Evolutionary conservation across 495 filamentous ascomycete species (phyloP).

Genomic region (Hyaloscypha hepaticicola): DNA sequence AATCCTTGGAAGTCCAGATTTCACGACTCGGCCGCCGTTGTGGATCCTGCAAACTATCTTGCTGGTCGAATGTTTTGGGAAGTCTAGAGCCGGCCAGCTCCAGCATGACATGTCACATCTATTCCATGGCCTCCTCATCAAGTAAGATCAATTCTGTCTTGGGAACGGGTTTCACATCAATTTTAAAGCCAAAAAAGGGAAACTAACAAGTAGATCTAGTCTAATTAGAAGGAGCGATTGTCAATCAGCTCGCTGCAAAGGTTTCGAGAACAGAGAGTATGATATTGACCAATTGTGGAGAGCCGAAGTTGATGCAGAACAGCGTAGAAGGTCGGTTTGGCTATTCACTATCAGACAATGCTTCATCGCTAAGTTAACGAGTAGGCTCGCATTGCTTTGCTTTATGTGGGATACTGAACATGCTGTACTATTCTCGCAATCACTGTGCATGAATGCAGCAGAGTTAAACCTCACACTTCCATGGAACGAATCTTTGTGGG

Average conservation of each 20-base stretch:
- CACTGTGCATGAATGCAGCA: conserved; percentile 58
- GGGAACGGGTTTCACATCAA: not conserved
- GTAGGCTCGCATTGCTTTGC: conserved; percentile 49
- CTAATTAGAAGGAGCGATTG: conserved; percentile 55
- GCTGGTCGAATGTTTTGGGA: conserved; percentile 59
- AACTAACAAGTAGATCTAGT: conserved; percentile 9
- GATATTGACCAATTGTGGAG: conserved; percentile 45
- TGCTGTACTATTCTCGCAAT: conserved; percentile 56
- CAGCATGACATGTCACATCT: conserved; percentile 56
- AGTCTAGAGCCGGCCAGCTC: conserved; percentile 52
- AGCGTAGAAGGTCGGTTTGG: conserved; percentile 45
- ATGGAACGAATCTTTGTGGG: conserved; percentile 48
- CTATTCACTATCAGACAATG: not conserved
- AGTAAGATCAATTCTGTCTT: conserved; percentile 28
- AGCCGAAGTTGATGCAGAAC: conserved; percentile 50
- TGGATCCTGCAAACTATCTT: conserved; percentile 58
- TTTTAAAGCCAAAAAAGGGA: not conserved
- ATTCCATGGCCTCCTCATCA: conserved; percentile 58
- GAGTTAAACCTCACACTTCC: conserved; percentile 51
- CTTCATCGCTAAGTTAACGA: conserved; percentile 8
- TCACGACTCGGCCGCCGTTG: conserved; percentile 47
- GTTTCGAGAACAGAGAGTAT: conserved; percentile 24
- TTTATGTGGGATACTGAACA: conserved; percentile 63
- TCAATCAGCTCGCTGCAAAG: conserved; percentile 41
- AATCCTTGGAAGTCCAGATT: conserved; percentile 44